Evolutionary conservation across 176 grass and related monocot genomes (phyloP), one percentile per base, ranked within the genome.

Genomic region (Sorghum bicolor): DNA sequence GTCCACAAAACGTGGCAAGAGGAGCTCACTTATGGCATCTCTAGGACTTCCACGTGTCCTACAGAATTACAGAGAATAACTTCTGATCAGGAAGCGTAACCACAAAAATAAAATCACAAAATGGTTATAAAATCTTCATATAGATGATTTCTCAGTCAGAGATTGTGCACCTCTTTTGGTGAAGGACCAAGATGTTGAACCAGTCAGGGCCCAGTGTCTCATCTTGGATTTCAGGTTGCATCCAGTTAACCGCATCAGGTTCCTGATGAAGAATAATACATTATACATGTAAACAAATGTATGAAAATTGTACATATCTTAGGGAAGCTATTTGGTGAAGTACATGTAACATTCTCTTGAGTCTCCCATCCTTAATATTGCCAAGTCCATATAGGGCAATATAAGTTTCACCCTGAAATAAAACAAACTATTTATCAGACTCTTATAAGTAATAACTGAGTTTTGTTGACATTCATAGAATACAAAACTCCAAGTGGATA

Each of bases 151-250:
- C 44, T 69, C 43, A 90, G 1, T 48, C 41, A 29, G 26, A 71
- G 34, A 64, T 43, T 57, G 44, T 43, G 19, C 33, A 92, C 93
- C 91, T 93, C 19, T 98, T 98, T 60, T 95, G 93, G 70, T 98
- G 93, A 80, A 98, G 80, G 88, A 95, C 85, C 43, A 95, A 85
- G 72, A 98, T 95, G 33, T 95, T 92, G 80, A 95, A 95, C 96
- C 91, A 92, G n/a, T 94, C 65, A 66, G 89, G 90, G 19, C 80
- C 3, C 40, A 87, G 55, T 44, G 5, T 77, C 31, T 66, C 90
- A 64, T 98, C 89, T 87, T 72, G 76, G 64, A 17, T 76, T 89
- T 87, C 85, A 68, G 91, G 82, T 38, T 45, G 80, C 69, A 98
- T 90, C 95, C 95, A 93, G 9, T 91, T 62, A 22, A 95, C 78